Percentiles rank a stretch among this genome's conserved stretches.
Conservation (phyloP, 2,329 filamentous ascomycete species). For the Daldinia sp. region DNA sequence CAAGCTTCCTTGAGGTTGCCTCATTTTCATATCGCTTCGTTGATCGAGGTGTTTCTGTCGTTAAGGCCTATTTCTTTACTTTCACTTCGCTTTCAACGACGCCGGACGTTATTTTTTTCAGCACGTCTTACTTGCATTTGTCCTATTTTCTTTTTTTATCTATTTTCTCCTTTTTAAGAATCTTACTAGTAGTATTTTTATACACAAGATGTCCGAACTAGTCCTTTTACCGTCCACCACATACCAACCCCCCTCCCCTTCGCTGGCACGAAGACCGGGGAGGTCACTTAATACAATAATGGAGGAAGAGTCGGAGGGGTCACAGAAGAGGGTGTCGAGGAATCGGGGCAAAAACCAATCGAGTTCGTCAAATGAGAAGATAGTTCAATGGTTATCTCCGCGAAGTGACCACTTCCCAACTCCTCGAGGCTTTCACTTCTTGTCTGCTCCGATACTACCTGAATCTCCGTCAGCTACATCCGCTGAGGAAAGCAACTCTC, state of each 20-base stretch:
- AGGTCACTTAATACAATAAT: slow-evolving; percentile 74
- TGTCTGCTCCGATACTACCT: slow-evolving; percentile 71
- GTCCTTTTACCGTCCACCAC: slow-evolving; percentile 56
- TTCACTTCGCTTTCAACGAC: slow-evolving; percentile 50
- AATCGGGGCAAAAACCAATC: slow-evolving; percentile 46
- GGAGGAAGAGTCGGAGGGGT: slow-evolving; percentile 65
- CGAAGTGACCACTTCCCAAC: slow-evolving; percentile 77
- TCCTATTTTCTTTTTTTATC: slow-evolving; percentile 32
- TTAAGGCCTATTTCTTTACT: slow-evolving; percentile 50
- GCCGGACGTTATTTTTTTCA: slow-evolving; percentile 53
- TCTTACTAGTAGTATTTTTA: slow-evolving; percentile 43
- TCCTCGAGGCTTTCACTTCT: slow-evolving; percentile 74
- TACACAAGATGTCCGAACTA: slow-evolving; percentile 62
- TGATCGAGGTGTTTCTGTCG: slow-evolving; percentile 61
- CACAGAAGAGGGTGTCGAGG: slow-evolving; percentile 46
- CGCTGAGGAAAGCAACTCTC: slow-evolving; percentile 60
- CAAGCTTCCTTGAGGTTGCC: slow-evolving; percentile 52
- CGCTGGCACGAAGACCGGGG: slow-evolving; percentile 67
- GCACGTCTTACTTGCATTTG: slow-evolving; percentile 42
- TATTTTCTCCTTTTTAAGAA: slow-evolving; percentile 34
- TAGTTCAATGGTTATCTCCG: slow-evolving; percentile 70
- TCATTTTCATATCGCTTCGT: slow-evolving; percentile 57
- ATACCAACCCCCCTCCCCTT: slow-evolving; percentile 63
- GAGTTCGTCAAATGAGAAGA: slow-evolving; percentile 60
- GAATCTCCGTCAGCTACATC: slow-evolving; percentile 70